Evolutionary conservation across 371 early-diverging fungal genomes (phyloP).

Genomic region (Mucor sp.): DNA sequence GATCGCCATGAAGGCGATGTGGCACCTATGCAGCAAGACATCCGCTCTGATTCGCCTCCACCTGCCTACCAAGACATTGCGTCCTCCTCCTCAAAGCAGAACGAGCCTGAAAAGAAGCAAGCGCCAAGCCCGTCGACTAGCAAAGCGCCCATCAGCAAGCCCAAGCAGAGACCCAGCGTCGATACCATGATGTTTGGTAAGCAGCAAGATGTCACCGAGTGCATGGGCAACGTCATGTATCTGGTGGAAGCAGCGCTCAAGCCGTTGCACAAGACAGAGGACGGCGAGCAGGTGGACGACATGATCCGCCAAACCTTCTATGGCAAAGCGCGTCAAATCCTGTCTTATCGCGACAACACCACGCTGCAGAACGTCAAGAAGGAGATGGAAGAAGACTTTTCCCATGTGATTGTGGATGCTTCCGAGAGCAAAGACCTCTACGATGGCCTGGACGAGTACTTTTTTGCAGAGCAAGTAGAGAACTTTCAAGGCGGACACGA

Average conservation of each 20-base stretch:
- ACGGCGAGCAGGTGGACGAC: slow-evolving; percentile 42
- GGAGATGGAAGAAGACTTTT: slow-evolving; percentile 64
- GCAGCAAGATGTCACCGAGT: slow-evolving; percentile 76
- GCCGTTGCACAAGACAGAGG: slow-evolving; percentile 33
- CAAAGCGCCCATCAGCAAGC: not conserved
- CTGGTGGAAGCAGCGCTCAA: slow-evolving; percentile 60
- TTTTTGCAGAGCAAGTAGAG: slow-evolving; percentile 51
- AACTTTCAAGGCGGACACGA: slow-evolving; percentile 55
- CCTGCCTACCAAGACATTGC: slow-evolving; percentile 20
- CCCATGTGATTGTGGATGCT: slow-evolving; percentile 66
- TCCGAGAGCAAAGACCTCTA: slow-evolving; percentile 59
- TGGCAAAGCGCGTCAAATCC: slow-evolving; percentile 64
- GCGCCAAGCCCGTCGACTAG: not conserved
- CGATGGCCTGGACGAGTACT: slow-evolving; percentile 66
- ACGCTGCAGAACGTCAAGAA: slow-evolving; percentile 38
- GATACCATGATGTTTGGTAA: slow-evolving; percentile 61
- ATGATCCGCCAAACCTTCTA: slow-evolving; percentile 60
- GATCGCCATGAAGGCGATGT: not conserved
- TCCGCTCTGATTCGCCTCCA: slow-evolving; percentile 3
- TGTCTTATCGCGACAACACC: slow-evolving; percentile 50
- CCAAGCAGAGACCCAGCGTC: slow-evolving; percentile 28
- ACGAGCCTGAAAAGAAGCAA: not conserved
- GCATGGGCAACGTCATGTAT: slow-evolving; percentile 74
- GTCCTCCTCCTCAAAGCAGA: not conserved
- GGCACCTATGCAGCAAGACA: not conserved